Evolutionary conservation across 116 monocot genomes (phyloP).

Genomic region (Cymodocea nodosa): DNA sequence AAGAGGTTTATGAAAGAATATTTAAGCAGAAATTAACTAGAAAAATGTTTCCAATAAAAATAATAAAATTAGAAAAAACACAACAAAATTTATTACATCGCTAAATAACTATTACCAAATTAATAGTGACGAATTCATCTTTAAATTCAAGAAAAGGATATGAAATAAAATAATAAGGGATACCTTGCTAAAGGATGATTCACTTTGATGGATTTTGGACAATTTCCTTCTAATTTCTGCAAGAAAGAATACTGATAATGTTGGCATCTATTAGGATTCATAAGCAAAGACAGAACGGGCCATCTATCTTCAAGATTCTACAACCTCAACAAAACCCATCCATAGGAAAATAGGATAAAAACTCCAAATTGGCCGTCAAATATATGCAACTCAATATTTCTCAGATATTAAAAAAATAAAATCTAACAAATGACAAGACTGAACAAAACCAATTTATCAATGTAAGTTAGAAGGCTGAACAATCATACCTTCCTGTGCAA

Average conservation of each 20-base stretch:
- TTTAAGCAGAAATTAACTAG: not conserved
- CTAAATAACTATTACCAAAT: not conserved
- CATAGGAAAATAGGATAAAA: not conserved
- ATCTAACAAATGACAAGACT: not conserved
- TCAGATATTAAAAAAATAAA: not conserved
- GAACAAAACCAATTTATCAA: no score
- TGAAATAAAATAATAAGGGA: not conserved
- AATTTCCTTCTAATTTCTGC: slow-evolving; percentile 12
- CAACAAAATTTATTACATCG: not conserved
- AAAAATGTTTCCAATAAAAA: no score
- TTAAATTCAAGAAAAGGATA: not conserved
- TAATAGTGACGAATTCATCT: no score
- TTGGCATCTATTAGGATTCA: no score
- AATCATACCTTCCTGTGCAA: slow-evolving; percentile 7
- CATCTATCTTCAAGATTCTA: no score
- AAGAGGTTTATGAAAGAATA: not conserved
- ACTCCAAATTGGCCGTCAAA: no score
- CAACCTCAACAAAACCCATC: not conserved
- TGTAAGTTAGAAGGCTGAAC: no score
- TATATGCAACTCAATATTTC: no score
- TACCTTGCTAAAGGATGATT: not conserved
- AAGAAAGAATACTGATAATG: not conserved
- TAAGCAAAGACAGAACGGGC: no score
- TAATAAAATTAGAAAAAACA: no score
- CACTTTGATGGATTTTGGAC: slow-evolving; percentile 5